These are phyloP conservation scores for Schizonepeta tenuifolia DNA, from an alignment of 257 asterid genomes.

Conservation along the genomic window DNA sequence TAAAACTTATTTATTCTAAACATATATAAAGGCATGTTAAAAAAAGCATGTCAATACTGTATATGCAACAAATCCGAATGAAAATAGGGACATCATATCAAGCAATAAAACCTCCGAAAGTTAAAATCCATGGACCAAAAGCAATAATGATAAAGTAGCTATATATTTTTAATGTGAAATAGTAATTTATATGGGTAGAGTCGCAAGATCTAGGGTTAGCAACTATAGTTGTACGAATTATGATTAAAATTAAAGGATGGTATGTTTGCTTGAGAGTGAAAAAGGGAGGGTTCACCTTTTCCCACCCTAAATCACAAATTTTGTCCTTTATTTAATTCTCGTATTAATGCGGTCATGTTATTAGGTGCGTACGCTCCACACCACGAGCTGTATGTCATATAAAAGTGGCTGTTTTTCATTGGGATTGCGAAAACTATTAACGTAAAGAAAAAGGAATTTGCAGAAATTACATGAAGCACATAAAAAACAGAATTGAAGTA, in stretches of 20 bases:
- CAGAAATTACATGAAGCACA: slow-evolving; percentile 27
- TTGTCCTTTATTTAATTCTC: background rate
- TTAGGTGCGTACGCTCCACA: slow-evolving; percentile 35
- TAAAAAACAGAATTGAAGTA: slow-evolving; percentile 11
- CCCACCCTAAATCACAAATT: background rate
- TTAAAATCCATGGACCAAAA: slow-evolving; percentile 11
- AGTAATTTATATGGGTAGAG: slow-evolving; percentile 20
- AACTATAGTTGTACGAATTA: slow-evolving; percentile 25
- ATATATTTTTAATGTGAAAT: slow-evolving; percentile 7
- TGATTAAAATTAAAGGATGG: slow-evolving; percentile 34
- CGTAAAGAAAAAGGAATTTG: slow-evolving; percentile 55
- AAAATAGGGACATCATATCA: too few relatives aligned
- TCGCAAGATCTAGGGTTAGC: slow-evolving; percentile 33
- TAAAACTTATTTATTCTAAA: too few relatives aligned
- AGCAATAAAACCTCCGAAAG: background rate
- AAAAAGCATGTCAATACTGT: too few relatives aligned
- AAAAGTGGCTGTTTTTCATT: slow-evolving; percentile 31
- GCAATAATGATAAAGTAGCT: slow-evolving; percentile 21
- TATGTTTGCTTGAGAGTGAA: slow-evolving; percentile 65
- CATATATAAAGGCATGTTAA: too few relatives aligned
- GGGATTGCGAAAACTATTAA: slow-evolving; percentile 55
- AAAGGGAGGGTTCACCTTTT: slow-evolving; percentile 34
- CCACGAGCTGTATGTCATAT: slow-evolving; percentile 19
- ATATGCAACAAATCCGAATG: too few relatives aligned
- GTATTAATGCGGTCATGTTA: slow-evolving; percentile 23